Evolutionary conservation across 2,329 filamentous ascomycete genomes (phyloP).

Genomic region (Chaetomiaceae sp.): DNA sequence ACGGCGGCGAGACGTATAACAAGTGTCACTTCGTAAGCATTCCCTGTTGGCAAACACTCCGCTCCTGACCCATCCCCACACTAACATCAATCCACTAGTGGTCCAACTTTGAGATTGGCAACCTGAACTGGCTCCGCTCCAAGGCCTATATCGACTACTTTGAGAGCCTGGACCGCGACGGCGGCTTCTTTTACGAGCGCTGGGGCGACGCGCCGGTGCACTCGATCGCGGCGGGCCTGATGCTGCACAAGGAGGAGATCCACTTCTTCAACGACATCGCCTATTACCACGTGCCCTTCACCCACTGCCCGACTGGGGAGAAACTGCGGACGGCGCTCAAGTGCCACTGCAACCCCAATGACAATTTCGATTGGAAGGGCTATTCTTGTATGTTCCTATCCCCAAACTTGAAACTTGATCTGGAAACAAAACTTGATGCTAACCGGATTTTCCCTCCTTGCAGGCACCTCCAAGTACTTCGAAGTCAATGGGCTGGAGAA

Average conservation of each 20-base stretch:
- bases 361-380: conserved; percentile 99
- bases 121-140: conserved; percentile 87
- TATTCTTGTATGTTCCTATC: conserved; percentile 74
- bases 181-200: conserved; percentile 97
- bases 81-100: conserved; percentile 51
- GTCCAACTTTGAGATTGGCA: conserved; percentile 98
- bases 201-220: conserved; percentile 98
- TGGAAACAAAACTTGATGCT: too few relatives aligned
- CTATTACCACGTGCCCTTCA: conserved; percentile 97
- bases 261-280: conserved; percentile 99
- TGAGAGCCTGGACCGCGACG: conserved; percentile 77
- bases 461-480: conserved; percentile 81
- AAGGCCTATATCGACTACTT: conserved; percentile 89
- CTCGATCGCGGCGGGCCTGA: conserved; percentile 85
- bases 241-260: conserved; percentile 88
- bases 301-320: conserved; percentile 91
- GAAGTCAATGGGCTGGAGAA: conserved; percentile 76
- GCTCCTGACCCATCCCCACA: not conserved
- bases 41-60: not conserved
- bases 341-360: conserved; percentile 90
- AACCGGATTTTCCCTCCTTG: not conserved
- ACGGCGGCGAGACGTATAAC: conserved; percentile 89
- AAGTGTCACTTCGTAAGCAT: conserved; percentile 87
- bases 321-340: conserved; percentile 76
- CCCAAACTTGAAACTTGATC: too few relatives aligned